Conservation (phyloP, 2,329 filamentous ascomycete genomes). For the Ceratocystis cacaofunesta region DNA sequence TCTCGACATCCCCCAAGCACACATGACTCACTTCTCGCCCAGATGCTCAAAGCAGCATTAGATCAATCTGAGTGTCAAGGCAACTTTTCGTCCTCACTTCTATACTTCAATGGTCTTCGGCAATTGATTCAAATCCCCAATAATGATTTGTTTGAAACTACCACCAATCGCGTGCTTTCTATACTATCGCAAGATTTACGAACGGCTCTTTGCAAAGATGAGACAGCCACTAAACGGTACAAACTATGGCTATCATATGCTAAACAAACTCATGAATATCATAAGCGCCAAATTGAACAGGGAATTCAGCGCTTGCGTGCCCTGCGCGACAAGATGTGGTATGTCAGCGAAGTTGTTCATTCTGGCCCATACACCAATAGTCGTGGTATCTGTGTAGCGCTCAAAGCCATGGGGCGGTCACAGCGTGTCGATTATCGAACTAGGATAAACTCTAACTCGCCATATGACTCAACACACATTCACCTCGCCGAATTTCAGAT, state of each 20-base stretch:
- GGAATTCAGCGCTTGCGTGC: constrained; percentile 61
- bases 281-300: constrained; percentile 57
- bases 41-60: constrained; percentile 64
- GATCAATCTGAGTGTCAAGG: constrained; percentile 62
- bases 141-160: constrained; percentile 47
- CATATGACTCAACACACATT: constrained; percentile 46
- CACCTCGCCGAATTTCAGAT: constrained; percentile 72
- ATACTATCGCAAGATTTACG: constrained; percentile 59
- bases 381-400: constrained; percentile 66
- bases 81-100: constrained; percentile 69
- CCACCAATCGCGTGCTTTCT: constrained; percentile 56
- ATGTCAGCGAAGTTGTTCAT: constrained; percentile 81
- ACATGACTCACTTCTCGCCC: constrained; percentile 40
- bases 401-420: constrained; percentile 76
- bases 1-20: neutral
- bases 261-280: constrained; percentile 65
- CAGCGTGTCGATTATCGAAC: constrained; percentile 30
- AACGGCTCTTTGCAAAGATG: constrained; percentile 53
- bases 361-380: constrained; percentile 80
- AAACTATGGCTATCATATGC: constrained; percentile 73
- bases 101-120: constrained; percentile 71
- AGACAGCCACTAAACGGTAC: constrained; percentile 60
- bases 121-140: constrained; percentile 51
- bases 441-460: constrained; percentile 24
- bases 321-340: constrained; percentile 96